phyloP scores from a whole-genome alignment of 768 basidiomycete species.

The Mycena albidolilacea region DNA sequence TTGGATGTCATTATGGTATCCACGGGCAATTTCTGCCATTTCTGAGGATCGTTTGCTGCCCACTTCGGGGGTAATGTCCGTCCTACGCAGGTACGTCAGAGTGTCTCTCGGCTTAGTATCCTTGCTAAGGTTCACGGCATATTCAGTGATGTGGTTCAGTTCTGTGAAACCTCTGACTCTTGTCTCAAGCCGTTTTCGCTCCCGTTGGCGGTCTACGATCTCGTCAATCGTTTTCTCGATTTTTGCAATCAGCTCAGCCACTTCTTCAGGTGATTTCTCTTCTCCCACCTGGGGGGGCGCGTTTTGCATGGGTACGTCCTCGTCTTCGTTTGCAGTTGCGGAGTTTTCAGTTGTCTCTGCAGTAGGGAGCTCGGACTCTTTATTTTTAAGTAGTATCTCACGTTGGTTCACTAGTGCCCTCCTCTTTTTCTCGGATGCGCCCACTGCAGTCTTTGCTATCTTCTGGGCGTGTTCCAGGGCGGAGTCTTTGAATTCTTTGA shows the following conservation, averaged over 20 bases:
- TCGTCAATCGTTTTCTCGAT: constrained; percentile 11
- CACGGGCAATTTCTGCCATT: constrained; percentile 1
- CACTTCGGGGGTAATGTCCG: not conserved
- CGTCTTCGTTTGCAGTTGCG: not conserved
- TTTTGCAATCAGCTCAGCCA: not conserved
- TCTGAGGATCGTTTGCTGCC: constrained; percentile 6
- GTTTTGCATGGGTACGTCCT: not conserved
- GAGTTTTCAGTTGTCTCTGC: not conserved
- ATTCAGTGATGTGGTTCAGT: constrained; percentile 12
- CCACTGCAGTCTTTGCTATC: not conserved
- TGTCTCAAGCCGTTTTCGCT: constrained; percentile 2
- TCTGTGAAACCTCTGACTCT: not conserved
- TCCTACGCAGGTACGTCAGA: not conserved
- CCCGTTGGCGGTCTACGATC: constrained; percentile 6
- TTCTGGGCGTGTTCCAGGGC: not conserved
- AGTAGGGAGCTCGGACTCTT: not conserved
- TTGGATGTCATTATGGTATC: not conserved
- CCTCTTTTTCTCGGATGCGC: not conserved
- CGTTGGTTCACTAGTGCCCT: not conserved
- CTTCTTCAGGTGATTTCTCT: not conserved
- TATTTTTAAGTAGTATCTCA: not conserved
- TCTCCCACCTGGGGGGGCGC: no score
- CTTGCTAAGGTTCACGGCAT: constrained; percentile 1
- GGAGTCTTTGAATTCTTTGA: not conserved
- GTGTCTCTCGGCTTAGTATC: constrained; percentile 9